Evolutionary conservation across 169 alveolate species (phyloP).

Genomic region (Theileria annulata): DNA sequence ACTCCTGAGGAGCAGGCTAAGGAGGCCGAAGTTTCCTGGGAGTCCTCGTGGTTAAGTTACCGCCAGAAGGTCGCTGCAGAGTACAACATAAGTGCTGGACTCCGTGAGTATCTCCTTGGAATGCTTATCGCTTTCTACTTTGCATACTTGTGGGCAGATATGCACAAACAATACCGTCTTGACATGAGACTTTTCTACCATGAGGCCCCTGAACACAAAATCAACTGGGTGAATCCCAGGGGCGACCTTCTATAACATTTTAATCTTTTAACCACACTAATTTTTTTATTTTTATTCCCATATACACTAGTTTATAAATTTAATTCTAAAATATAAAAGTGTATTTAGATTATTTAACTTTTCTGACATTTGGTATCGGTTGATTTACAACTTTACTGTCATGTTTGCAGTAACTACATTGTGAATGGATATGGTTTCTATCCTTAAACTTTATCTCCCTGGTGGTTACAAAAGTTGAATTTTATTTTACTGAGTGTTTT

Average conservation of each 20-base stretch:
- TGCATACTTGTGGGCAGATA: conserved; percentile 75
- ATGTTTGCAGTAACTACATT: not conserved
- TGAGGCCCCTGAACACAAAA: conserved; percentile 89
- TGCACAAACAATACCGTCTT: conserved; percentile 73
- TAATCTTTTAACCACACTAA: not conserved
- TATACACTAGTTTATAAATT: not conserved
- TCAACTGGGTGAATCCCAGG: conserved; percentile 87
- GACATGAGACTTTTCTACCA: conserved; percentile 87
- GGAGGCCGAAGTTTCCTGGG: conserved; percentile 81
- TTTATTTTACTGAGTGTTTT: not conserved
- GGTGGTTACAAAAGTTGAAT: not conserved
- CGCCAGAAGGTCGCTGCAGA: conserved; percentile 83
- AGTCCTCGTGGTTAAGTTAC: conserved; percentile 85
- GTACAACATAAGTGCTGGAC: conserved; percentile 72
- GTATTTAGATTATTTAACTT: not conserved
- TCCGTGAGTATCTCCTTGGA: conserved; percentile 79
- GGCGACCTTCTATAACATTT: conserved; percentile 78
- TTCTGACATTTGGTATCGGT: not conserved
- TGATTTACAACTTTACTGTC: not conserved
- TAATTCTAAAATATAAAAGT: not conserved
- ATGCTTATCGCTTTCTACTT: conserved; percentile 76
- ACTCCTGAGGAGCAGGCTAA: conserved; percentile 77
- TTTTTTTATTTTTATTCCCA: not conserved
- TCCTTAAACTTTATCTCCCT: not conserved
- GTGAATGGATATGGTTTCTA: not conserved